Evolutionary conservation across 495 filamentous ascomycete species (phyloP).

Genomic region (Trichoderma reesei): DNA sequence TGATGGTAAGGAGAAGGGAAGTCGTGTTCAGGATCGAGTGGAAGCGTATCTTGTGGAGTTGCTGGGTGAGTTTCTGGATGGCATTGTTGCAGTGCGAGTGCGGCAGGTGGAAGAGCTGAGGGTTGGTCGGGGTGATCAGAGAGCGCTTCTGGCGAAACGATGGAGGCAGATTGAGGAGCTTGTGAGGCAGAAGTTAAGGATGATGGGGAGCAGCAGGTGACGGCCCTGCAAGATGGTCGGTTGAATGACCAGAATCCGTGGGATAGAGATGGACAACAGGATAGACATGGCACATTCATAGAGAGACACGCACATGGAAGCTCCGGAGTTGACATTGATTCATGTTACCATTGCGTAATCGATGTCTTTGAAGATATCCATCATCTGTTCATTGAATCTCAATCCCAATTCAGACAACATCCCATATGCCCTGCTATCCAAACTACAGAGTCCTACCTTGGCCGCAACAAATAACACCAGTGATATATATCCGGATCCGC

Average conservation of each 20-base stretch:
- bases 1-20: neutral
- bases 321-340: no score
- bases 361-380: no score
- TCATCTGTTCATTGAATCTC: no score
- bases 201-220: no score
- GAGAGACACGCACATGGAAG: no score
- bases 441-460: slow-evolving; percentile 9
- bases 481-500: slow-evolving; percentile 31
- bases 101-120: neutral
- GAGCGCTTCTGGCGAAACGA: neutral
- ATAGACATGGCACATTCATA: no score
- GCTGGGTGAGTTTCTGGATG: neutral
- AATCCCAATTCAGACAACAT: no score
- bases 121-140: neutral
- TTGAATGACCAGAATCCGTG: no score
- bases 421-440: neutral
- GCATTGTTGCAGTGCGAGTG: neutral
- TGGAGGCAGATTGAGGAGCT: neutral
- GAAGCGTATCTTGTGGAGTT: neutral
- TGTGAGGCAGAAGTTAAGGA: neutral
- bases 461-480: slow-evolving; percentile 28
- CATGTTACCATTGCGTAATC: no score
- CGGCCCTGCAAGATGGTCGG: no score
- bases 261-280: no score
- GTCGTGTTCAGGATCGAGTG: neutral